Percentiles rank a stretch among this genome's conserved stretches.
Conservation (phyloP, 2,329 filamentous ascomycete species). For the Colletotrichum horii region DNA sequence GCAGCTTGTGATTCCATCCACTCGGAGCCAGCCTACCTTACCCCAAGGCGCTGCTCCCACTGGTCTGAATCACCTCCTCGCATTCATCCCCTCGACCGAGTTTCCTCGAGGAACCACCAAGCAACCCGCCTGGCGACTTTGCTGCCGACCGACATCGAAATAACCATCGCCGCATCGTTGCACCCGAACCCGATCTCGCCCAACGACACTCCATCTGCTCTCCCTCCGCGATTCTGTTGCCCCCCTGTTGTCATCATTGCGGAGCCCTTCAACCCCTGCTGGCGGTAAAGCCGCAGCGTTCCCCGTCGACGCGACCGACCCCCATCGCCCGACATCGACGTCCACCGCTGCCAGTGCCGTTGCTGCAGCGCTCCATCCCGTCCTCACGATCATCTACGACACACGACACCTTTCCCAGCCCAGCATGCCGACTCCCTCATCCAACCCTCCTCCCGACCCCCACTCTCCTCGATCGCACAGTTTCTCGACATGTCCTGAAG, state of each 20-base stretch:
- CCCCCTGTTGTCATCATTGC: constrained; percentile 18
- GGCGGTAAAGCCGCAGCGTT: constrained; percentile 21
- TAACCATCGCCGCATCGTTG: not conserved
- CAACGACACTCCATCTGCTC: not conserved
- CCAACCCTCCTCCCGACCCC: constrained; percentile 42
- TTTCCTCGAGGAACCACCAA: not conserved
- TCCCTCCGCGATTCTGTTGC: not conserved
- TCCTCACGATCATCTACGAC: not conserved
- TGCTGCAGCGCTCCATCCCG: not conserved
- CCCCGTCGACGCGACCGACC: constrained; percentile 22
- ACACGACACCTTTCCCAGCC: not conserved
- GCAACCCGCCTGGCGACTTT: not conserved
- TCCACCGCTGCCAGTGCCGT: constrained; percentile 2
- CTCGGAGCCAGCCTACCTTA: not conserved
- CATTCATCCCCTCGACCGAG: constrained; percentile 4
- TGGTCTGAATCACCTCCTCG: not conserved
- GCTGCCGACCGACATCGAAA: not conserved
- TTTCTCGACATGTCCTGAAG: constrained; percentile 51
- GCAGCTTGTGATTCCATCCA: constrained; percentile 1
- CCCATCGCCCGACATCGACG: constrained; percentile 20
- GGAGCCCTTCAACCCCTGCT: constrained; percentile 15
- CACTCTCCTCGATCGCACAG: constrained; percentile 40
- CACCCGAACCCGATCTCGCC: not conserved
- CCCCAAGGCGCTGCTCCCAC: not conserved
- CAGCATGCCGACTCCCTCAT: constrained; percentile 53